phyloP scores from a whole-genome alignment of 306 rosid species.

The Prunus mira region DNA sequence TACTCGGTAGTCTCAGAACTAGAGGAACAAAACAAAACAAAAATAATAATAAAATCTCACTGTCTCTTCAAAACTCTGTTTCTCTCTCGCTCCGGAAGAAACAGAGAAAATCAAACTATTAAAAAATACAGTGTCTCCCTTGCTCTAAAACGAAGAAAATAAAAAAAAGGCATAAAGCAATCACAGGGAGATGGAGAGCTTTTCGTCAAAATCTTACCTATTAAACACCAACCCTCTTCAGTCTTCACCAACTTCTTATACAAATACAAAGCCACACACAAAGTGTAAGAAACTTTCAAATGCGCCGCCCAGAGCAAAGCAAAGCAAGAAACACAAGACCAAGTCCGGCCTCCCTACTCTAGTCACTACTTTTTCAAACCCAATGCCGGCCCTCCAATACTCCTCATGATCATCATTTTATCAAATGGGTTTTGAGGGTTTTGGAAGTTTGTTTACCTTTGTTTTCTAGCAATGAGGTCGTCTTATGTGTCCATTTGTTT shows the following conservation, averaged over 20 bases:
- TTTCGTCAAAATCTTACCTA: conserved; percentile 39
- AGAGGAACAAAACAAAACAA: not conserved
- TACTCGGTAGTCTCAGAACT: too few species aligned
- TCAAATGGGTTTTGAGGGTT: not conserved
- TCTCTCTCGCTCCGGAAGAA: not conserved
- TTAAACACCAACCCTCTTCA: conserved; percentile 35
- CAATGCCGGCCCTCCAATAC: conserved; percentile 36
- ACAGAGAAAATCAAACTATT: not conserved
- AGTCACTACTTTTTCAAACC: not conserved
- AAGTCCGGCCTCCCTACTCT: conserved; percentile 29
- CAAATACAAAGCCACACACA: not conserved
- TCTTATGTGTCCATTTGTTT: too few species aligned
- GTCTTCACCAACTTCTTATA: conserved; percentile 7
- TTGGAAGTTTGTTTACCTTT: not conserved
- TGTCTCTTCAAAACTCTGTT: not conserved
- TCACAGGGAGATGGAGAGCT: not conserved
- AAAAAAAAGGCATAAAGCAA: conserved; percentile 11
- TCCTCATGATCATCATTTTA: not conserved
- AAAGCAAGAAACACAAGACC: conserved; percentile 21
- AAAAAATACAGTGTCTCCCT: not conserved
- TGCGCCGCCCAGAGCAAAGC: conserved; percentile 8
- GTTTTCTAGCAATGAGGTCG: not conserved
- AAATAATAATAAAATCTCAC: not conserved
- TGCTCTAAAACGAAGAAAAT: not conserved
- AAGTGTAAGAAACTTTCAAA: conserved; percentile 36